Evolutionary conservation across 2,329 filamentous ascomycete genomes (phyloP).

Genomic region (Pseudogymnoascus sp.): DNA sequence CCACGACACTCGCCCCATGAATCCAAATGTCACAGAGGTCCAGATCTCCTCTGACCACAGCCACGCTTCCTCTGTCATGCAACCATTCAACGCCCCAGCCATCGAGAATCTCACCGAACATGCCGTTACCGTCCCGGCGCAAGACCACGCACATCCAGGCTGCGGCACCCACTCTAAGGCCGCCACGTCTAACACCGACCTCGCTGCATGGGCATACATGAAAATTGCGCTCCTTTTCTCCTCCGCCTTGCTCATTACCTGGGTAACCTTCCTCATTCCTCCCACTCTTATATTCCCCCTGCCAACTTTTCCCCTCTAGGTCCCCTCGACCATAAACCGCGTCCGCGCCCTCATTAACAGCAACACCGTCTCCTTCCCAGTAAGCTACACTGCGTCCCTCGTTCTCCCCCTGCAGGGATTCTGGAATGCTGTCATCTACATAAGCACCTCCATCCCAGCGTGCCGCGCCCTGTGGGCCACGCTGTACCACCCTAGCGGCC

Average conservation of each 20-base stretch:
- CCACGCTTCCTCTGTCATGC: too few relatives aligned
- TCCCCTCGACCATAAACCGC: constrained; percentile 67
- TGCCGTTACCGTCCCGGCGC: constrained; percentile 39
- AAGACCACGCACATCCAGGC: too few relatives aligned
- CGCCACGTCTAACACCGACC: constrained; percentile 35
- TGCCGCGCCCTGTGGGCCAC: neutral
- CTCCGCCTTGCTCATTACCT: constrained; percentile 59
- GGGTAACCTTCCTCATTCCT: constrained; percentile 71
- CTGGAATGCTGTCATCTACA: constrained; percentile 74
- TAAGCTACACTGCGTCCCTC: constrained; percentile 57
- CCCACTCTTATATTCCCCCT: constrained; percentile 64
- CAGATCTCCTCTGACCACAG: too few relatives aligned
- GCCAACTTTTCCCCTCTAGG: constrained; percentile 41
- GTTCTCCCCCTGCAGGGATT: constrained; percentile 72
- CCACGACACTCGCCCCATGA: neutral
- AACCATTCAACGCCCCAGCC: too few relatives aligned
- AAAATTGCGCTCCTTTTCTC: constrained; percentile 64
- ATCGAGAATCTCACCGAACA: too few relatives aligned
- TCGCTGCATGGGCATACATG: constrained; percentile 59
- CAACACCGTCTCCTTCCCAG: constrained; percentile 41
- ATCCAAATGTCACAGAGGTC: too few relatives aligned
- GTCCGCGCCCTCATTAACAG: constrained; percentile 58
- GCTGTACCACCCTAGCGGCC: too few relatives aligned
- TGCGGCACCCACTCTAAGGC: too few relatives aligned
- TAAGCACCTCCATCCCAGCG: constrained; percentile 39